phyloP scores from a whole-genome alignment of 208 protist species.

The Crithidia bombi region DNA sequence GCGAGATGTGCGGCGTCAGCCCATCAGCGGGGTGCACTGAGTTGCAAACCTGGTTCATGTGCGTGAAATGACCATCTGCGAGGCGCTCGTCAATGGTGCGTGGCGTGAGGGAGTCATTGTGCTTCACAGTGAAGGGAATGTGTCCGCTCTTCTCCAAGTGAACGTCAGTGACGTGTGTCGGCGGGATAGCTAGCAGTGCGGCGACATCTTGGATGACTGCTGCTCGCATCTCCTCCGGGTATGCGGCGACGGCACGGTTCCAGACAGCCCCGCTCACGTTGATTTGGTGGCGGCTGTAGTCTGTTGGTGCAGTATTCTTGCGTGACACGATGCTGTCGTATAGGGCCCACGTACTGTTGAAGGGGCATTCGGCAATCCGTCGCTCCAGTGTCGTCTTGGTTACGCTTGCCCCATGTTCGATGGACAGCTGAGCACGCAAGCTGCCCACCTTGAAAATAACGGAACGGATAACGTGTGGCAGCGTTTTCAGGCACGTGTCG shows the following conservation, averaged over 20 bases:
- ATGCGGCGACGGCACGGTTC: slow-evolving; percentile 13
- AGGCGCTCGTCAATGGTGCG: slow-evolving; percentile 24
- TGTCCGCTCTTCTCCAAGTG: slow-evolving; percentile 11
- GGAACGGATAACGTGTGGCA: slow-evolving; percentile 12
- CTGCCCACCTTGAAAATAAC: slow-evolving; percentile 25
- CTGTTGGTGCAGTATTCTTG: not conserved
- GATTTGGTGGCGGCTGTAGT: slow-evolving; percentile 26
- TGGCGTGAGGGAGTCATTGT: slow-evolving; percentile 23
- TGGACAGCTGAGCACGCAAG: slow-evolving; percentile 28
- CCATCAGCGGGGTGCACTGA: not conserved
- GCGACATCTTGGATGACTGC: slow-evolving; percentile 33
- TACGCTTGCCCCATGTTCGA: slow-evolving; percentile 15
- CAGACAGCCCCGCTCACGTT: slow-evolving; percentile 31
- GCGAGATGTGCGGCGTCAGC: not conserved
- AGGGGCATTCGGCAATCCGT: slow-evolving; percentile 18
- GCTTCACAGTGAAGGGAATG: slow-evolving; percentile 41
- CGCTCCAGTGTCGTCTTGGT: slow-evolving; percentile 22
- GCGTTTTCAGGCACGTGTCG: slow-evolving; percentile 15
- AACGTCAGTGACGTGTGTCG: slow-evolving; percentile 17
- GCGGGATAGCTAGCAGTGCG: slow-evolving; percentile 18
- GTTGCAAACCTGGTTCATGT: slow-evolving; percentile 27
- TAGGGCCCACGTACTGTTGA: slow-evolving; percentile 16
- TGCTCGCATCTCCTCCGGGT: not conserved
- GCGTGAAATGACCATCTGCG: slow-evolving; percentile 10
- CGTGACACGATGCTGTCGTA: slow-evolving; percentile 8